Percentiles rank a stretch among this genome's conserved stretches.
Conservation (phyloP, 306 rosid species). For the Corylus americana region DNA sequence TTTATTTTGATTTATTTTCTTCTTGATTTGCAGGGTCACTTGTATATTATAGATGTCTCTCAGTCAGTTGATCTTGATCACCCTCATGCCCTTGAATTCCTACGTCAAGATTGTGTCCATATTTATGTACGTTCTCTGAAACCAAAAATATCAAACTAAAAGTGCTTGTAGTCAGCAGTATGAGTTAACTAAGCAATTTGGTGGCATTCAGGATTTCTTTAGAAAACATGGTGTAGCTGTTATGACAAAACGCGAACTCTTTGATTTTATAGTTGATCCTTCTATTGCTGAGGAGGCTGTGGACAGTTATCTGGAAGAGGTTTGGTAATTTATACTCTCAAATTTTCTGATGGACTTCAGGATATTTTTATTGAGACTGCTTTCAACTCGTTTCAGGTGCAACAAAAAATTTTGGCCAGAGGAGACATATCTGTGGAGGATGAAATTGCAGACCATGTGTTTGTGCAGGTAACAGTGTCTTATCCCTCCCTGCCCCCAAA, state of each 20-base stretch:
- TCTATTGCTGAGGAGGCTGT: slow-evolving; percentile 71
- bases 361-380: slow-evolving; percentile 3
- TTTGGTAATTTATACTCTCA: slow-evolving; percentile 21
- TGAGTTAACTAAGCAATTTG: slow-evolving; percentile 20
- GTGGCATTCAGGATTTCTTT: slow-evolving; percentile 71
- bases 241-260: slow-evolving; percentile 76
- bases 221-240: slow-evolving; percentile 89
- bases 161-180: background rate
- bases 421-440: slow-evolving; percentile 75
- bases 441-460: slow-evolving; percentile 77
- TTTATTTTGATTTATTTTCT: slow-evolving; percentile 8
- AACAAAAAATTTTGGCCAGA: slow-evolving; percentile 56
- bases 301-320: slow-evolving; percentile 83
- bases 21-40: slow-evolving; percentile 66
- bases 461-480: slow-evolving; percentile 54
- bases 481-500: too few species aligned
- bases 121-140: slow-evolving; percentile 57
- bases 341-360: slow-evolving; percentile 20
- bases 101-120: slow-evolving; percentile 78
- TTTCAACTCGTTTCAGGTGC: slow-evolving; percentile 46
- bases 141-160: background rate
- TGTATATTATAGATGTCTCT: slow-evolving; percentile 88
- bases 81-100: slow-evolving; percentile 83
- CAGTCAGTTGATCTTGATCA: slow-evolving; percentile 93
- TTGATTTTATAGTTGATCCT: slow-evolving; percentile 89